Base-by-base conservation (phyloP, 495 filamentous ascomycete genomes). In the Aspergillus carlsbadensis region DNA sequence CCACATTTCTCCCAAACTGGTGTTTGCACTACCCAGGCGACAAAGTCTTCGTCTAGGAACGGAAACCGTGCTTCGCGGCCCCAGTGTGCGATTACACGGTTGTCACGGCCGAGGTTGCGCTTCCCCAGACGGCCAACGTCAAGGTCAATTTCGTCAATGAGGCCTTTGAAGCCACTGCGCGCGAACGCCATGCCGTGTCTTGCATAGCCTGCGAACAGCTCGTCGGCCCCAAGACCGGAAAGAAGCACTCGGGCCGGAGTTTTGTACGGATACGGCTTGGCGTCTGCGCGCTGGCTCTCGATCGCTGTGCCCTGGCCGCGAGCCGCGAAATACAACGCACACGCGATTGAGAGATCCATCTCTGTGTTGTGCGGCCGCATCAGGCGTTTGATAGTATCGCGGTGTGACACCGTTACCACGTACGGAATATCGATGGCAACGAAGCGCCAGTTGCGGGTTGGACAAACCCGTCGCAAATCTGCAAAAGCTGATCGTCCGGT, bases 281-380 rank as follows among this genome's bases (percentile, higher is more conserved):
- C 10, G 21, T 63, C 41, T 10, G 21, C 10, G 33, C 36, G 42
- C 4, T 45, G 41, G 24, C 45, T 59, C 17, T 64, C 54, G 4
- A 54, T n/a, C 15, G 57, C 52, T 40, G 56, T 60, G 0, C 93
- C 94, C 52, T 74, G 75, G 7, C 91, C 93, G 11, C 92, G 84
- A 6, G 93, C 85, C 4, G 94, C 91, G 67, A 98, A 98, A 73
- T 96, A 98, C 42, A 98, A 80, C 0, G 94, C 94, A 49, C 82
- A 84, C 2, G 88, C 88, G 61, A 99, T 98, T n/a, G 95, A 98
- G 3, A 97, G 79, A 64, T 99, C 94, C 94, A 99, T 99, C 69
- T 97, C 95, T 0, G 94, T 98, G 63, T 96, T 91, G 69, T 98
- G 94, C 0, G 94, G 94, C 62, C 87, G 81, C 63, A 98, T 94